Evolutionary conservation across 2,329 filamentous ascomycete species (phyloP).

Genomic region (Penicillium sp.): DNA sequence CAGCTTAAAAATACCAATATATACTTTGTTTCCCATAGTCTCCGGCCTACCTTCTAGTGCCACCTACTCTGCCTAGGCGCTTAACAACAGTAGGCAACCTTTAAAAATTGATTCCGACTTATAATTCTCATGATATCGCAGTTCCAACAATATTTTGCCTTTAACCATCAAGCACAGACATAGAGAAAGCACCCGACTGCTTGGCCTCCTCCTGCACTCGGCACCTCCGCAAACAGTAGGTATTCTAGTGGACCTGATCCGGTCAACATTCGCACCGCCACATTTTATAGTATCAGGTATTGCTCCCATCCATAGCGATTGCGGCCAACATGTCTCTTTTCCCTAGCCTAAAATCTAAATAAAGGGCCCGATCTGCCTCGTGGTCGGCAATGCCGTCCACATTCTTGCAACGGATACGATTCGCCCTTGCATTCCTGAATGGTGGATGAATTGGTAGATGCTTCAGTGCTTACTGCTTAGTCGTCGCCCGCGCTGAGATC

Average conservation of each 20-base stretch:
- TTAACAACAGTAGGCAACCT: too few species aligned
- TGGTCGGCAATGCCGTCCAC: conserved; percentile 19
- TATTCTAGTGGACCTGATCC: background rate
- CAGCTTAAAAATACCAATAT: too few species aligned
- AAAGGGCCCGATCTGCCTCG: conserved; percentile 18
- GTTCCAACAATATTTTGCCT: too few species aligned
- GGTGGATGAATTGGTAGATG: background rate
- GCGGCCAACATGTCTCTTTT: conserved; percentile 14
- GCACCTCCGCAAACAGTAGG: conserved; percentile 20
- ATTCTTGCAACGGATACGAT: conserved; percentile 26
- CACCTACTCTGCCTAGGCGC: too few species aligned
- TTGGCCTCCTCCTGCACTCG: conserved; percentile 3
- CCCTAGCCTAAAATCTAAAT: conserved; percentile 1
- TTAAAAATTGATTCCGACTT: too few species aligned
- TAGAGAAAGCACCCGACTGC: too few species aligned
- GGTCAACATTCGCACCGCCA: conserved; percentile 5
- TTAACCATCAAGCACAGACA: too few species aligned
- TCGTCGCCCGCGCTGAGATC: background rate
- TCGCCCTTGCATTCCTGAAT: conserved; percentile 22
- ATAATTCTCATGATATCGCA: too few species aligned
- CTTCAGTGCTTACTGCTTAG: background rate
- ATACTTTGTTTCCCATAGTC: too few species aligned
- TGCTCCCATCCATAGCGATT: conserved; percentile 6
- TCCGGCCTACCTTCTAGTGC: too few species aligned
- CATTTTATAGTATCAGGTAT: background rate